phyloP scores from a whole-genome alignment of 805 yeast genomes.

The Grigorovia transvaalensis region DNA sequence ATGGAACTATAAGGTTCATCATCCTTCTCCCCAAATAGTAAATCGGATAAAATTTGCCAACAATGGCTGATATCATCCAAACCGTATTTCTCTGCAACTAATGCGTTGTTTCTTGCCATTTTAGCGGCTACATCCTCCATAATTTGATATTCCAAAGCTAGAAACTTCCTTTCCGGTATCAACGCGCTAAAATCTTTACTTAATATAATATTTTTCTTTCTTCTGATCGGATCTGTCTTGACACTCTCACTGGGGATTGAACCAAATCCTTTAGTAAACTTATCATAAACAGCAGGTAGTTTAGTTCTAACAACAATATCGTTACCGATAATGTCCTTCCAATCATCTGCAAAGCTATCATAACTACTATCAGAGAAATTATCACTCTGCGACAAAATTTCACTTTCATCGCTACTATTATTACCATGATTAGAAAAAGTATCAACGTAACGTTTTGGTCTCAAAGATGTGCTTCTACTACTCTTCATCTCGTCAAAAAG shows the following conservation, averaged over 20 bases:
- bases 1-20: conserved; percentile 32
- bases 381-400: conserved; percentile 20
- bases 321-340: conserved; percentile 53
- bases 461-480: neutral
- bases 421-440: conserved; percentile 12
- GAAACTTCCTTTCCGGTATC: conserved; percentile 63
- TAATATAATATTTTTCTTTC: conserved; percentile 44
- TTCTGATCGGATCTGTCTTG: conserved; percentile 20
- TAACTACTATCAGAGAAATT: conserved; percentile 28
- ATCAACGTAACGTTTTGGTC: conserved; percentile 28
- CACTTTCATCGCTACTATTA: conserved; percentile 5
- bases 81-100: conserved; percentile 56
- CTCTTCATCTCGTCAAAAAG: conserved; percentile 4
- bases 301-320: conserved; percentile 41
- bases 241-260: conserved; percentile 18
- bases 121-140: conserved; percentile 54
- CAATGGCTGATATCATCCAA: conserved; percentile 55
- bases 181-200: conserved; percentile 57
- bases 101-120: conserved; percentile 59
- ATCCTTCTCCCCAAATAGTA: conserved; percentile 23
- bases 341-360: conserved; percentile 57
- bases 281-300: conserved; percentile 37
- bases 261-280: conserved; percentile 20
- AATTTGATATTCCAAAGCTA: conserved; percentile 58
- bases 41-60: conserved; percentile 52